These are phyloP conservation scores for Rhizoctonia solani DNA, from an alignment of 1,284 basidiomycete species.

Conservation along the genomic window DNA sequence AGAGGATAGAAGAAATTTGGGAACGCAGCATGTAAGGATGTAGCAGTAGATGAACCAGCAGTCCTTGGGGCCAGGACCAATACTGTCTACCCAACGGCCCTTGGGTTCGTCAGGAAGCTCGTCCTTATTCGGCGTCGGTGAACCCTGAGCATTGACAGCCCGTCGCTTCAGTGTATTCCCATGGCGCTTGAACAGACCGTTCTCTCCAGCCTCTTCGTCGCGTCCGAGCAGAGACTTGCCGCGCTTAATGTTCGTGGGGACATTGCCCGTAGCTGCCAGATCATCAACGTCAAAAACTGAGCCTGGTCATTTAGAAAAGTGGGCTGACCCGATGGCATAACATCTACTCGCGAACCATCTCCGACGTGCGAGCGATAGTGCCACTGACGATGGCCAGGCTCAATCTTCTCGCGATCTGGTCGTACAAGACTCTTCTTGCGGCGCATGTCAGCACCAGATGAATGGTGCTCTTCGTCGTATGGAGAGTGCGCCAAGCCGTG, in stretches of 20 bases:
- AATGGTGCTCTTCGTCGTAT: slow-evolving; percentile 39
- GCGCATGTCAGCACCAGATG: slow-evolving; percentile 53
- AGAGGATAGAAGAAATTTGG: slow-evolving; percentile 66
- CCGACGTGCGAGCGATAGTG: slow-evolving; percentile 92
- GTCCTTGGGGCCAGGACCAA: slow-evolving; percentile 84
- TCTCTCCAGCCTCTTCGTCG: slow-evolving; percentile 82
- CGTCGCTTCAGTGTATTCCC: slow-evolving; percentile 75
- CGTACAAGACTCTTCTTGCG: slow-evolving; percentile 93
- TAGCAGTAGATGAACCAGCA: slow-evolving; percentile 97
- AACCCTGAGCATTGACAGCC: slow-evolving; percentile 46
- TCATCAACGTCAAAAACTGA: slow-evolving; percentile 16
- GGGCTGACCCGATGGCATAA: slow-evolving; percentile 78
- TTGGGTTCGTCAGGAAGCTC: slow-evolving; percentile 52
- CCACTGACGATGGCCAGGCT: slow-evolving; percentile 92
- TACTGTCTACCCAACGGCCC: slow-evolving; percentile 64
- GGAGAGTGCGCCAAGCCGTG: not conserved
- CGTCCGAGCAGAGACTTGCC: slow-evolving; percentile 86
- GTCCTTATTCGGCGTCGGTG: slow-evolving; percentile 44
- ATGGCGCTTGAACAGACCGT: slow-evolving; percentile 79
- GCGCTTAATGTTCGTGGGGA: slow-evolving; percentile 73
- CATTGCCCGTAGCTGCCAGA: slow-evolving; percentile 84
- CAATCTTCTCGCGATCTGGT: slow-evolving; percentile 96
- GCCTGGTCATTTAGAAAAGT: slow-evolving; percentile 31
- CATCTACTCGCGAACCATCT: slow-evolving; percentile 60
- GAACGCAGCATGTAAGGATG: slow-evolving; percentile 82